These are phyloP conservation scores for Fraxinus floribunda DNA, from an alignment of 305 asterid genomes.

Conservation along the genomic window DNA sequence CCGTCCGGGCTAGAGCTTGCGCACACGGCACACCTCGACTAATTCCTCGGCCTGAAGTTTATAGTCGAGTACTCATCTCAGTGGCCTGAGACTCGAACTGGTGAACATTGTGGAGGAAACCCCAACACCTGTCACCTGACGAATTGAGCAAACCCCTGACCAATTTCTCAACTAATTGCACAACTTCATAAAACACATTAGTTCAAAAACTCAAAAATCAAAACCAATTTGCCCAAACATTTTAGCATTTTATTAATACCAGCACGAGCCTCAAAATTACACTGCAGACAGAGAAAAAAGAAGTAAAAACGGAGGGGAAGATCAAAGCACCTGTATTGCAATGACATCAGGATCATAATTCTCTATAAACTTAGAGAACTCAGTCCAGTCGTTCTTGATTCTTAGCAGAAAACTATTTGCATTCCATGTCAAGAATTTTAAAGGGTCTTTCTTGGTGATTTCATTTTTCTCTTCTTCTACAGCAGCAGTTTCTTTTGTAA, in stretches of 20 bases:
- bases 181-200: background rate
- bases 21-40: too few species aligned
- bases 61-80: too few species aligned
- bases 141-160: too few species aligned
- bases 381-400: conserved; percentile 73
- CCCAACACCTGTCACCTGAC: too few species aligned
- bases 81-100: too few species aligned
- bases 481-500: conserved; percentile 29
- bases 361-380: conserved; percentile 62
- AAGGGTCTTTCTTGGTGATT: conserved; percentile 50
- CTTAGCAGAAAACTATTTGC: conserved; percentile 83
- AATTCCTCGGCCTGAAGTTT: too few species aligned
- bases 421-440: conserved; percentile 85
- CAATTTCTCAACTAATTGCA: background rate
- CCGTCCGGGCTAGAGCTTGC: too few species aligned
- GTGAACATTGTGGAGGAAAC: too few species aligned
- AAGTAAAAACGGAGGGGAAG: background rate
- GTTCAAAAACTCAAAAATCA: conserved; percentile 5
- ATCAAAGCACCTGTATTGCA: conserved; percentile 67
- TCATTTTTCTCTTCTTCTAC: conserved; percentile 27
- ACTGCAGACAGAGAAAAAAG: background rate
- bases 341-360: conserved; percentile 79
- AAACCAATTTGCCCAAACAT: conserved; percentile 5
- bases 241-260: background rate
- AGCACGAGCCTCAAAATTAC: conserved; percentile 8